Base-by-base conservation (phyloP, 2,329 filamentous ascomycete species). In the Gnomoniopsis sp. region DNA sequence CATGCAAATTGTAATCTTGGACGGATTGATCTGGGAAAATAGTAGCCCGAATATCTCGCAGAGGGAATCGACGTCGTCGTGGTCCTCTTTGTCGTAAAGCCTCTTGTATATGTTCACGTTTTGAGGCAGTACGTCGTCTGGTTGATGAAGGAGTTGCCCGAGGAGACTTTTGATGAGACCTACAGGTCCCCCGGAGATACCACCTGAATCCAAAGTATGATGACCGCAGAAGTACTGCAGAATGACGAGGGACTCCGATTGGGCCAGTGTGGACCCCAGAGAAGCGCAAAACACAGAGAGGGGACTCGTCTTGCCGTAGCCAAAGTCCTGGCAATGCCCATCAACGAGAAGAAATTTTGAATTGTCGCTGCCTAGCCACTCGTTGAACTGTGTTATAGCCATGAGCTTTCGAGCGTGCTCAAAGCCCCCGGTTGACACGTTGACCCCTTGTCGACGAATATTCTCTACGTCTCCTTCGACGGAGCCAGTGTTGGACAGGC, bases 221-320 rank as follows among this genome's bases (percentile, higher is more conserved):
- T 51, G 19, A 1, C 54, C 19, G 48, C 54, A 57, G 15, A 21
- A 57, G 12, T 57, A 57, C 12, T 57, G 36, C 19, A 57, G 21
- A 1, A 47, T 33, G 21, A 51, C 23, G 2, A 57, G 38, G 12
- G 54, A 51, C 3, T 33, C 14, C 1, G 54, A 50, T 7, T 57
- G 14, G 19, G 11, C n/a, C 8, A 57, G 36, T 12, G 49, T 34
- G 3, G 54, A 36, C 7, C 34, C 54, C 4, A 51, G 36, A 0
- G 54, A 57, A 3, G 54, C 48, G 19, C 48, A 57, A 6, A 57
- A 36, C 2, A 57, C 38, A n/a, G 54, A 51, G 2, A 57, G 54
- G 2, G 54, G 54, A 4, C 54, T 57, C 1, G 54, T 57, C n/a
- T 57, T 57, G 22, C 54, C 48, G 15, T 57, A 34, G 0, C 48